These are phyloP conservation scores for Gynochthodes officinalis DNA, from an alignment of 257 asterid genomes.

Conservation along the genomic window DNA sequence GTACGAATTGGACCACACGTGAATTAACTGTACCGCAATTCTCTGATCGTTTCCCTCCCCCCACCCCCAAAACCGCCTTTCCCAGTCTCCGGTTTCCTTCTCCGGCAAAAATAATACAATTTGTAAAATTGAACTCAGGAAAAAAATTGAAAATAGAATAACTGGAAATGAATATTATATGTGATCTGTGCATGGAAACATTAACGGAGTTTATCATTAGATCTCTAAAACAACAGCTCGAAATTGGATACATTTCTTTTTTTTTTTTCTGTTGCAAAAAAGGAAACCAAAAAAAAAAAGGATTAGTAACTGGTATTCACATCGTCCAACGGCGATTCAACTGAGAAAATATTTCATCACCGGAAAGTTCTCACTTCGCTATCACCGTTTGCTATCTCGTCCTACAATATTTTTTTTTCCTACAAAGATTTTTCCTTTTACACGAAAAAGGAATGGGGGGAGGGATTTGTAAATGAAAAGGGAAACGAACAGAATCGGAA, in stretches of 20 bases:
- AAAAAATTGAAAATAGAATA: too few species aligned
- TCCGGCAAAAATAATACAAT: too few species aligned
- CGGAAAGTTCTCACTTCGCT: constrained; percentile 8
- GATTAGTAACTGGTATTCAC: constrained; percentile 16
- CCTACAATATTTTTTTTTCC: constrained; percentile 10
- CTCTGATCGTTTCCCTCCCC: neutral
- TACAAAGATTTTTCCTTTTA: constrained; percentile 1
- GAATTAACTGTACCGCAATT: constrained; percentile 18
- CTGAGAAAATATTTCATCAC: constrained; percentile 9
- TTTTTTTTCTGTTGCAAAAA: constrained; percentile 24
- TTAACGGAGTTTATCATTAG: too few species aligned
- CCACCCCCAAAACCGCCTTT: too few species aligned
- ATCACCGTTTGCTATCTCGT: constrained; percentile 11
- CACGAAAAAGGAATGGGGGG: neutral
- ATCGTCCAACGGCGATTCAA: constrained; percentile 21
- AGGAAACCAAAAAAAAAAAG: neutral
- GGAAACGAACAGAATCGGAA: constrained; percentile 1
- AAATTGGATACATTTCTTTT: constrained; percentile 5
- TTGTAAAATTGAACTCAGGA: too few species aligned
- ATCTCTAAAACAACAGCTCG: constrained; percentile 18
- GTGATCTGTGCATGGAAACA: neutral
- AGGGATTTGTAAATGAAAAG: neutral
- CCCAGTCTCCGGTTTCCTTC: constrained; percentile 3
- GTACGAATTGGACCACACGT: constrained; percentile 39
- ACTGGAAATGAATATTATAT: too few species aligned